Base-by-base conservation (phyloP, 2,329 filamentous ascomycete genomes). In the Neobulgaria alba region DNA sequence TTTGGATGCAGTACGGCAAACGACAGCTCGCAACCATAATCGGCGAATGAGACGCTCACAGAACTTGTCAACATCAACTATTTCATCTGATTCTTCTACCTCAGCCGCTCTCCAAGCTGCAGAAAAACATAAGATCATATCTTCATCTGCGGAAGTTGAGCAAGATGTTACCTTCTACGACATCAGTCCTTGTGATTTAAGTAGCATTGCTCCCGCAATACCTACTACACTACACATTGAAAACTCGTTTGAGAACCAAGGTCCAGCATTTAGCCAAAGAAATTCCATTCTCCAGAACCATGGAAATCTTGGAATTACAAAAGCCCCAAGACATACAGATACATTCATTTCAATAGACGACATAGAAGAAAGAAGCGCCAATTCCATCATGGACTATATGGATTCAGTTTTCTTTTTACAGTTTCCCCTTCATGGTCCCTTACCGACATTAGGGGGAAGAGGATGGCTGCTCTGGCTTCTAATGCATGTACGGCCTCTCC, bases 331-430 rank as follows among this genome's bases (percentile, higher is more conserved):
- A n/a, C 17, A 21, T 18, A 20, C 33, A 8, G 20, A 18, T 10
- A 12, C 8, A 5, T 35, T 20, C 16, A 35, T 18, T 17, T 19
- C 33, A 14, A n/a, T 15, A 30, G 29, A 19, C 3, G 29, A 42
- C 7, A 16, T 33, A 43, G 23, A 18, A 45, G 21, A 45, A 55
- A 18, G 33, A 42, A 9, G 26, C 14, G 35, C 26, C 14, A 39
- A 50, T 47, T 64, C 69, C 32, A 59, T 73, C 42, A 75, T 76
- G 68, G 65, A 74, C 43, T 81, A 79, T 52, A 63, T 79, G 31
- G 76, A 81, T 56, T 69, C 73, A 45, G 66, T 79, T 12, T 72
- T 80, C 45, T 75, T 77, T 1, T 73, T 77, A 47, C 61, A 79
- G 1, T 79, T 76, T 50, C 76, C 75, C 3, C 75, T 78, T 54